Evolutionary conservation across 2,329 filamentous ascomycete species (phyloP).

Genomic region (Fusarium tuaranense): DNA sequence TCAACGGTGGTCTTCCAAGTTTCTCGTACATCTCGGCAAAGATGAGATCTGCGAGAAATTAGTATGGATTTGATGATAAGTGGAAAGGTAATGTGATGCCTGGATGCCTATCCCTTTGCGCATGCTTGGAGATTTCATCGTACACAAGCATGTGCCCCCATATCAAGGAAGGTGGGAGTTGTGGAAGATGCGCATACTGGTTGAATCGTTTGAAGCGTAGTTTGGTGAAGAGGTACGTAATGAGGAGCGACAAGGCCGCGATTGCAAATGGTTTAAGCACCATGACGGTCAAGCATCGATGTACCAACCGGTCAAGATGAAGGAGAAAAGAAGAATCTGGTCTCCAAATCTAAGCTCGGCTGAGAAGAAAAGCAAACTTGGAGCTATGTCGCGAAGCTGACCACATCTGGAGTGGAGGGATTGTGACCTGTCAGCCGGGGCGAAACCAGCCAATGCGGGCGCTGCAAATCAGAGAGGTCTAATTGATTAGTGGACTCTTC

Average conservation of each 20-base stretch:
- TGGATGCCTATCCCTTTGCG: background rate
- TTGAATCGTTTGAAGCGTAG: constrained; percentile 9
- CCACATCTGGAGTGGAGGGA: background rate
- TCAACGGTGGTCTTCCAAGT: constrained; percentile 48
- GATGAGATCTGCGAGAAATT: background rate
- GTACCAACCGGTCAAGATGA: background rate
- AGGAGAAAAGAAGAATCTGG: background rate
- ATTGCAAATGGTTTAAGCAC: background rate
- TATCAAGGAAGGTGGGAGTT: constrained; percentile 2
- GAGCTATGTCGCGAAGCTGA: background rate
- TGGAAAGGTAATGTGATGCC: background rate
- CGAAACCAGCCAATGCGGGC: background rate
- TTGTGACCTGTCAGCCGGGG: background rate
- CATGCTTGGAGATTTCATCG: background rate
- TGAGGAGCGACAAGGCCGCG: background rate
- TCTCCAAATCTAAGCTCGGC: background rate
- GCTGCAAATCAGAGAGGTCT: background rate
- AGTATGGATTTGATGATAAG: background rate
- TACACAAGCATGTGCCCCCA: constrained; percentile 6
- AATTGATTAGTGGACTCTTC: background rate
- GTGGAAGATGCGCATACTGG: constrained; percentile 11
- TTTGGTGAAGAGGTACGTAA: background rate
- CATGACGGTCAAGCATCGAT: background rate
- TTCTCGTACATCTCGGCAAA: constrained; percentile 42
- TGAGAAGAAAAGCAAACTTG: background rate